These are phyloP conservation scores for Amanita phalloides DNA, from an alignment of 768 basidiomycete species.

Conservation along the genomic window DNA sequence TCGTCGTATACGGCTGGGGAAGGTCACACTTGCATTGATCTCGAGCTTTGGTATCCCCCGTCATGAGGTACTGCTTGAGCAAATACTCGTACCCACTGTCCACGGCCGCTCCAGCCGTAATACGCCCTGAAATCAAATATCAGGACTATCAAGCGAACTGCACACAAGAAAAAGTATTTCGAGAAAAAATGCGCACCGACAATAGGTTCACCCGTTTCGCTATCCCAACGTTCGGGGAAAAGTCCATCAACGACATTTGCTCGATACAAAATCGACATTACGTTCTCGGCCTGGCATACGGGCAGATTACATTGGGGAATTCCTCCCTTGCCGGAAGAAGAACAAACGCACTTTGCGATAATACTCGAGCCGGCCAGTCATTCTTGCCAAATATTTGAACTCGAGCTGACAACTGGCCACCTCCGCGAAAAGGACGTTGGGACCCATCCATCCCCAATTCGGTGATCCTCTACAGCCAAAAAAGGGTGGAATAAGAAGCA, in stretches of 20 bases:
- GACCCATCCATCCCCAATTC: conserved; percentile 20
- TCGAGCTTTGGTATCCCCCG: conserved; percentile 31
- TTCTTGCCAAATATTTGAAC: conserved; percentile 62
- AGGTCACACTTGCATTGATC: conserved; percentile 38
- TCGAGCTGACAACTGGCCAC: conserved; percentile 55
- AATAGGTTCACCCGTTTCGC: conserved; percentile 12
- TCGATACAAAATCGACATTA: conserved; percentile 27
- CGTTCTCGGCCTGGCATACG: conserved; percentile 19
- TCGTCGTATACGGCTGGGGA: not conserved
- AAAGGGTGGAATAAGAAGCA: not conserved
- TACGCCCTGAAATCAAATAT: conserved; percentile 20
- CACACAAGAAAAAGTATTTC: not conserved
- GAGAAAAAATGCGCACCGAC: conserved; percentile 13
- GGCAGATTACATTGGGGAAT: too few relatives aligned
- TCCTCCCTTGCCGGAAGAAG: not conserved
- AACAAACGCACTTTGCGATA: conserved; percentile 20
- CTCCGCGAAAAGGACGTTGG: conserved; percentile 24
- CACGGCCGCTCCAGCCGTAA: conserved; percentile 43
- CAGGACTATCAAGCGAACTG: not conserved
- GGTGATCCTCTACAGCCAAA: conserved; percentile 17
- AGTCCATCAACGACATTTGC: conserved; percentile 21
- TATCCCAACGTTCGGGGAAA: conserved; percentile 23
- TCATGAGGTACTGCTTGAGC: conserved; percentile 53
- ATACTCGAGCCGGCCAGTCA: conserved; percentile 49
- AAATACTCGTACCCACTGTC: conserved; percentile 65